Evolutionary conservation across 768 basidiomycete species (phyloP), one percentile per base, ranked within the genome.

Genomic region (Agaricus subrufescens): DNA sequence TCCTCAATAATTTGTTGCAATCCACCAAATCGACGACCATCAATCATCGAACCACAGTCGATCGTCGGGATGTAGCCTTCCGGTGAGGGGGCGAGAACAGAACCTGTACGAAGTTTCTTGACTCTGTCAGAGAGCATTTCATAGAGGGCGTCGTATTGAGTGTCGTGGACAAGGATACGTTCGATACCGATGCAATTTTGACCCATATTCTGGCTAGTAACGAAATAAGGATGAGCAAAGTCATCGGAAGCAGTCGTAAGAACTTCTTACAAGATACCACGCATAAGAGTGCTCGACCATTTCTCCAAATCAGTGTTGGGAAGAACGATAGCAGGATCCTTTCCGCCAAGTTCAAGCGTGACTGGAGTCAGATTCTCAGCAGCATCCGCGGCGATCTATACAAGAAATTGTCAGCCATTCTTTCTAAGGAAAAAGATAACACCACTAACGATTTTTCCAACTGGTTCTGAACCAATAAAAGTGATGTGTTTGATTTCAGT

Each of bases 131-230:
- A 65, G 62, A 98, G 76, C 23, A 84, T 77, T 2, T 75, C 73
- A 61, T 86, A 80, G 48, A 98, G 80, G 4, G 85, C 82, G 46
- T 93, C 83, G 62, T 94, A 89, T 63, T 92, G 87, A 0, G 78
- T 77, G 0, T 74, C 66, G 63, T 94, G 94, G 38, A 98, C 92
- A 46, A 98, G 81, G 61, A 98, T 80, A 2, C 94, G 84, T 69
- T 99, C 96, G 60, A 95, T 91, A 37, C 95, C 96, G 63, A 99
- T 96, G 69, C 96, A 99, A 64, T 98, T 98, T 73, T 98, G 96
- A 23, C 95, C 95, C 50, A 83, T 82, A 57, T 93, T 92, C 76
- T 94, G 94, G 76, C 93, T 94, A 65, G 27, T 46, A 15, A 42
- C 38, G 44, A 23, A 6, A 54, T 39, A 37, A 8, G 34, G 52